Evolutionary conservation across 208 protist species (phyloP), one percentile per base, ranked within the genome.

Genomic region (Vickermania spadyakhi): DNA sequence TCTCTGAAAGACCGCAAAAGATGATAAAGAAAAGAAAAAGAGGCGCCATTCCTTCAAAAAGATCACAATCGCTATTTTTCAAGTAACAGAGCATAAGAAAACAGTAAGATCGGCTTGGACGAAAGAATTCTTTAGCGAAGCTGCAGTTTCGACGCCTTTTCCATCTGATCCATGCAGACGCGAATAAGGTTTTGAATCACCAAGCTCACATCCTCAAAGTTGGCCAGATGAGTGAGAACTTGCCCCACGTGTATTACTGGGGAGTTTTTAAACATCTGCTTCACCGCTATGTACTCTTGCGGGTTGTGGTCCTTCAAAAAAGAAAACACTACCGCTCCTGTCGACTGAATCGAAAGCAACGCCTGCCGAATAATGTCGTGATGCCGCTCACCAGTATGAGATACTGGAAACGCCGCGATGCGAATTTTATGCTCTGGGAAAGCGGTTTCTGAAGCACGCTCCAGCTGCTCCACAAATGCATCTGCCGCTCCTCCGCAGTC

Each of bases 401-500:
- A 25, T 52, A 91, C 79, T 18, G 72, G 66, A 56, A 94, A 78
- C 2, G 84, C 72, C 58, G 79, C 81, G 14, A 90, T 73, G 5
- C 14, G 14, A 36, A 7, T 21, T 13, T 5, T 3, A 14, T n/a
- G 13, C 4, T 3, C 21, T 23, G 13, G n/a, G 11, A n/a, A n/a
- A 7, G 11, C 7, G 18, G 18, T 45, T 11, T 5, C 26, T 0
- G 73, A 68, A 25, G 91, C 84, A 28, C 82, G 75, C 64, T 91
- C 77, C 13, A 94, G 59, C 65, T 91, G 82, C 3, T 86, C 81
- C 13, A 88, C 78, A 26, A 94, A 64, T 0, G 87, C 87, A 29
- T 94, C 87, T 4, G 84, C 84, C 1, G 84, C 87, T 13, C 87
- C 87, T 22, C 87, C 87, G 68, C 87, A 94, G 62, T 91, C 79